A percentile compares a stretch with the other conserved stretches of the same genome.
phyloP scores from a whole-genome alignment of 805 yeast genomes.

The Tetrapisispora fleetii region DNA sequence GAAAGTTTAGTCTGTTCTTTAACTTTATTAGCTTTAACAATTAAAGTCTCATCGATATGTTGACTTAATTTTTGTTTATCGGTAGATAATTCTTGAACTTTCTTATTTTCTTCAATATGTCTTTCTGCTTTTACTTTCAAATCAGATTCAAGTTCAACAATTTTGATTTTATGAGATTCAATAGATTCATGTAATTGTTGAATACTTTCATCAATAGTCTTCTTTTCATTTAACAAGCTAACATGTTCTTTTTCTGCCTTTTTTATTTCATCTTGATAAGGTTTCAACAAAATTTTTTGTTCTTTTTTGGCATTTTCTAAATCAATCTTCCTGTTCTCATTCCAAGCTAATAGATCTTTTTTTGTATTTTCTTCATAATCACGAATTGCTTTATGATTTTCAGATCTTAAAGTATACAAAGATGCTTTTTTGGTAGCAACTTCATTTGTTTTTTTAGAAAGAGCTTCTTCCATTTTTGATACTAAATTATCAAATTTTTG shows the following conservation, averaged over 20 bases:
- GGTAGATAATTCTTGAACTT: slow-evolving; percentile 24
- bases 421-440: slow-evolving; percentile 35
- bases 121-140: slow-evolving; percentile 21
- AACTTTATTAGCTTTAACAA: slow-evolving; percentile 26
- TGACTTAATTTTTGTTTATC: slow-evolving; percentile 24
- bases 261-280: slow-evolving; percentile 35
- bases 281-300: slow-evolving; percentile 32
- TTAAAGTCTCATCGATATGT: slow-evolving; percentile 14
- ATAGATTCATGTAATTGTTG: slow-evolving; percentile 30
- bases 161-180: slow-evolving; percentile 29
- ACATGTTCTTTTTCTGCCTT: slow-evolving; percentile 31
- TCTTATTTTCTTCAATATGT: slow-evolving; percentile 26
- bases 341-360: slow-evolving; percentile 18
- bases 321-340: slow-evolving; percentile 22
- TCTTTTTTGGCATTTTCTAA: slow-evolving; percentile 23
- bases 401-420: slow-evolving; percentile 20
- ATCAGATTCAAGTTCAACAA: slow-evolving; percentile 27
- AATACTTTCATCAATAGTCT: slow-evolving; percentile 33
- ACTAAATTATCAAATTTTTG: slow-evolving; percentile 31
- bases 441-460: slow-evolving; percentile 31
- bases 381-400: slow-evolving; percentile 22
- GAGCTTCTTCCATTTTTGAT: slow-evolving; percentile 30
- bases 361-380: slow-evolving; percentile 14
- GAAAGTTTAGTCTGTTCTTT: slow-evolving; percentile 30
- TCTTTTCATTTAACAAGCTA: slow-evolving; percentile 28